Conservation (phyloP, 176 grass and related monocot species). For the Rhynchospora breviuscula region DNA sequence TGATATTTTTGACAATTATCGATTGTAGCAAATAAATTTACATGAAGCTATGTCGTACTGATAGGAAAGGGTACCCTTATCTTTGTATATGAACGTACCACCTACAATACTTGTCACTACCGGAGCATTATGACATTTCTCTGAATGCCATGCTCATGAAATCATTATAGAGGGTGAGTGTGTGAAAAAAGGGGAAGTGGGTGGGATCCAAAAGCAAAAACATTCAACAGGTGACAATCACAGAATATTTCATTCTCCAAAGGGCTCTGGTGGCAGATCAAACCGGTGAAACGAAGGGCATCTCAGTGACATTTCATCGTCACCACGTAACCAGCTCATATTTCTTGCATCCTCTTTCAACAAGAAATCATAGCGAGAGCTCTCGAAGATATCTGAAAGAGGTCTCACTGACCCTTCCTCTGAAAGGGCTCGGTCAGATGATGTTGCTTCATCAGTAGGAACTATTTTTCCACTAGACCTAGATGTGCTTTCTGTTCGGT, state of each 20-base stretch:
- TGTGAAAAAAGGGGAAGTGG: too few relatives aligned
- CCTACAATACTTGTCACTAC: neutral
- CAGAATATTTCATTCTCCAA: neutral
- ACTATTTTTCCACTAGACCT: constrained; percentile 10
- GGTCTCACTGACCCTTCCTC: constrained; percentile 13
- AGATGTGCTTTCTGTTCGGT: neutral
- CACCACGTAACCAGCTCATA: constrained; percentile 12
- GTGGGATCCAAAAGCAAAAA: neutral
- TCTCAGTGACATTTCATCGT: constrained; percentile 7
- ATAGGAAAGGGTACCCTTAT: neutral
- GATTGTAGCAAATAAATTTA: constrained; percentile 6
- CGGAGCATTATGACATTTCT: too few relatives aligned
- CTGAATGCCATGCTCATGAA: too few relatives aligned
- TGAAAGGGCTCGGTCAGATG: constrained; percentile 10
- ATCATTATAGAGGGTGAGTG: too few relatives aligned
- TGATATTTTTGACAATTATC: neutral
- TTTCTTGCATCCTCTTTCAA: constrained; percentile 22
- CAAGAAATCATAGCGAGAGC: constrained; percentile 15
- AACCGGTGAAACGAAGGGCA: constrained; percentile 26
- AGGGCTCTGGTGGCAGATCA: constrained; percentile 18
- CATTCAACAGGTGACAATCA: neutral
- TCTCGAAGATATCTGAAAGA: constrained; percentile 20
- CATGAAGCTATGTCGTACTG: neutral
- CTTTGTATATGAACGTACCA: neutral
- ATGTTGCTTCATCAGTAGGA: constrained; percentile 16